Base-by-base conservation (phyloP, 2,329 filamentous ascomycete genomes). In the Talaromyces verruculosus region DNA sequence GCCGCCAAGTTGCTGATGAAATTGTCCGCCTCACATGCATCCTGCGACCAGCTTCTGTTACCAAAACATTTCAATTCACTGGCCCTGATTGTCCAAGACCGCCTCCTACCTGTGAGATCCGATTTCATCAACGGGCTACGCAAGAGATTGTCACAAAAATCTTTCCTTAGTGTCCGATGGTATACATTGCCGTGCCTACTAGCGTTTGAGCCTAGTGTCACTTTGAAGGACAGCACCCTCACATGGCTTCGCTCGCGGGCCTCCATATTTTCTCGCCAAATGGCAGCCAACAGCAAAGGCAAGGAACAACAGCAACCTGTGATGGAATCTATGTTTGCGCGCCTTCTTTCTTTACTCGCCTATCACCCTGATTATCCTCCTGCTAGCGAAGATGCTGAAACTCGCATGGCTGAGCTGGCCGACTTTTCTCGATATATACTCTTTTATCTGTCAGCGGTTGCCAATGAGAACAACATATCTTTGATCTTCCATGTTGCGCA, bases 401-500 rank as follows among this genome's bases (percentile, higher is more conserved):
- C 76, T 71, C 88, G 86, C 67, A 76, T 84, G 1, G 84, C 87
- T 5, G 79, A 88, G 2, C 80, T 97, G 59, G 83, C 88, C 53
- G 92, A 97, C 74, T 93, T 96, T 76, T 89, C 91, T 5, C 88
- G 89, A 71, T 99, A 98, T 76, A 88, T 99, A 66, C 77, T 97
- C 49, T 97, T 94, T 79, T 99, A 96, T 75, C 83, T 98, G 57
- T 88, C 85, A 68, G 88, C 89, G 43, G 88, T 97, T 19, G 92
- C 92, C 10, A 94, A 89, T 0, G 91, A 96, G 76, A 87, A 91
- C 53, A 99, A 97, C 72, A 84, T 98, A 17, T 90, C 91, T 0
- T 82, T 97, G 68, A 93, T 99, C 47, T 95, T 91, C 81, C 92
- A 95, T 76, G 91, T 97, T 68, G 93, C 93, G 13, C 93, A 98